Evolutionary conservation across 257 asterid genomes (phyloP), one percentile per base, ranked within the genome.

Genomic region (Ilex asprella): DNA sequence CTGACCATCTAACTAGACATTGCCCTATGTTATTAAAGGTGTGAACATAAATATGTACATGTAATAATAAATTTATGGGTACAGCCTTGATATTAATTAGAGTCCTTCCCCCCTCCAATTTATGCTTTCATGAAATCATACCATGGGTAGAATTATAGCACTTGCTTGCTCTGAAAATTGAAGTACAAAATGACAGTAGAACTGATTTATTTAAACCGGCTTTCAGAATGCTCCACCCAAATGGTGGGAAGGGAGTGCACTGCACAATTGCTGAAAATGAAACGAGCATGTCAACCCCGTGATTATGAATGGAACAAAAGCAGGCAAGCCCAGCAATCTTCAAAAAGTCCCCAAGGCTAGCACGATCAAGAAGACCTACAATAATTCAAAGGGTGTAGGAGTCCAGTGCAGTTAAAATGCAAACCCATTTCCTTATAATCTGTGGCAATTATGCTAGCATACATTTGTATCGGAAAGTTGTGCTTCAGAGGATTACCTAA

Each of bases 161-260:
- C 58, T 69, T 59, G 64, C 85, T 88, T 77, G 91, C 67, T 71
- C 61, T 62, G 64, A 79, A 79, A 63, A 95, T 81, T 74, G 99
- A 79, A 59, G 96, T 85, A 78, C 89, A 93, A 75, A 93, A 91
- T 12, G 99, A 89, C 82, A 93, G 66, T 61, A 93, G 93, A 84
- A 93, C 97, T 31, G 99, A 93, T 77, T 93, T 93, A 86, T 87
- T 93, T 77, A 93, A 67, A 68, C 99, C 99, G 70, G 97, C 99
- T 79, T 81, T 89, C 72, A 93, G 78, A 67, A 93, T 89, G 88
- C 97, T 80, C 82, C 89, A 93, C 73, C 99, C 99, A 73, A 89
- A 60, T 29, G 99, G 99, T 69, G 76, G 94, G 70, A 72, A 81
- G 41, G 96, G 96, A 15, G 95, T 81, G 72, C 82, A 87, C 82